Evolutionary conservation across 176 grass and related monocot genomes (phyloP), one percentile per base, ranked within the genome.

Genomic region (Triticum turgidum): DNA sequence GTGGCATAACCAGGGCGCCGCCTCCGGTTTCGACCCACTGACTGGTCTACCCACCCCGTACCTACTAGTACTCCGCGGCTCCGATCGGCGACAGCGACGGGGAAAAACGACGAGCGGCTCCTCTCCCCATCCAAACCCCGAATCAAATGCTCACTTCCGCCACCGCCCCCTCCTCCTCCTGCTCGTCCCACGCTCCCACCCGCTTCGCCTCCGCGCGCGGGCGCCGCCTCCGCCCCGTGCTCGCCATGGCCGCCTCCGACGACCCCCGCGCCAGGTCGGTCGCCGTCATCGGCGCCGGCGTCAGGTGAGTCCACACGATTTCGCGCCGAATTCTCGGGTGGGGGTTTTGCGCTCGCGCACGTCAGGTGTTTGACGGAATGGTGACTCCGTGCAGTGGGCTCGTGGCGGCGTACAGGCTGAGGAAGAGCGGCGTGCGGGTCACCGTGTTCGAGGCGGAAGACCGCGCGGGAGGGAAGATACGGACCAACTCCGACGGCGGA

Each of bases 381-480:
- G 6, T 13, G 12, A 7, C 51, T 67, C 59, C 29, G 42, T 79
- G 59, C 90, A 96, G 97, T 77, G 97, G 97, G 54, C 90, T 96
- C 52, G 92, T 92, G 69, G 97, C 97, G 77, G 94, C 97, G 11
- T 94, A 99, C 81, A 99, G 85, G 87, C 90, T 94, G 66, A 92
- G 89, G 71, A 82, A 82, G 78, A 92, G 91, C 83, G 97, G 94
- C 73, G 34, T 96, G 82, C 87, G 73, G 12, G 97, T 96, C 25
- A 94, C 92, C 47, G 81, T 99, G 83, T 96, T 96, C 74, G 97
- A 99, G 77, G 89, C 94, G 77, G 92, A 90, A 24, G 80, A 89
- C 79, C 82, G 87, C 61, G 80, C 90, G 47, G 97, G 94, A 73
- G 97, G 97, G 80, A 96, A 99, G 91, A 88, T 99, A 86, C 85